Conservation (phyloP, 129 eudicot species). For the Artemisia tridentata region DNA sequence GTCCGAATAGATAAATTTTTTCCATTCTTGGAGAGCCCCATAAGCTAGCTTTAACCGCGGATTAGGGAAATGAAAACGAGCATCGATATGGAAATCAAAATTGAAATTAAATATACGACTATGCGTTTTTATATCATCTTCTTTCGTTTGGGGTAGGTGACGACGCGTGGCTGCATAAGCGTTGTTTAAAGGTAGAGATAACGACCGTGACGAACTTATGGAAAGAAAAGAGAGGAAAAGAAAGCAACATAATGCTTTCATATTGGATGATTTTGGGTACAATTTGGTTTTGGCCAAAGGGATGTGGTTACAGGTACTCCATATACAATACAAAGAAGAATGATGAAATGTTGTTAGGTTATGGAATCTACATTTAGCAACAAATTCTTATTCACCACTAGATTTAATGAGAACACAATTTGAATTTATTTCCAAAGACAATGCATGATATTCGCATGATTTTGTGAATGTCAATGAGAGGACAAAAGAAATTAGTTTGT, state of each 20-base stretch:
- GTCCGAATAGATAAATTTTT: constrained; percentile 59
- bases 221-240: constrained; percentile 31
- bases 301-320: constrained; percentile 18
- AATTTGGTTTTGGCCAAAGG: constrained; percentile 24
- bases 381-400: constrained; percentile 20
- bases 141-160: constrained; percentile 34
- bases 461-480: background rate
- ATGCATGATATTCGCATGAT: constrained; percentile 23
- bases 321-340: constrained; percentile 19
- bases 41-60: constrained; percentile 54
- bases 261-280: constrained; percentile 34
- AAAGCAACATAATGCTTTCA: constrained; percentile 45
- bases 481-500: constrained; percentile 1
- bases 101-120: background rate
- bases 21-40: constrained; percentile 68
- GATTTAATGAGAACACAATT: constrained; percentile 7
- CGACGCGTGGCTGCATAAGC: constrained; percentile 37
- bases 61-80: constrained; percentile 40
- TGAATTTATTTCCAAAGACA: constrained; percentile 14
- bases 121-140: constrained; percentile 20
- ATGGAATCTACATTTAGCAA: constrained; percentile 28
- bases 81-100: constrained; percentile 28
- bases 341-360: constrained; percentile 19
- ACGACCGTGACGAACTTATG: constrained; percentile 1
- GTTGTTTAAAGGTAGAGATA: constrained; percentile 28